Evolutionary conservation across 345 rosid genomes (phyloP).

Genomic region (Eucalyptus coolabah): DNA sequence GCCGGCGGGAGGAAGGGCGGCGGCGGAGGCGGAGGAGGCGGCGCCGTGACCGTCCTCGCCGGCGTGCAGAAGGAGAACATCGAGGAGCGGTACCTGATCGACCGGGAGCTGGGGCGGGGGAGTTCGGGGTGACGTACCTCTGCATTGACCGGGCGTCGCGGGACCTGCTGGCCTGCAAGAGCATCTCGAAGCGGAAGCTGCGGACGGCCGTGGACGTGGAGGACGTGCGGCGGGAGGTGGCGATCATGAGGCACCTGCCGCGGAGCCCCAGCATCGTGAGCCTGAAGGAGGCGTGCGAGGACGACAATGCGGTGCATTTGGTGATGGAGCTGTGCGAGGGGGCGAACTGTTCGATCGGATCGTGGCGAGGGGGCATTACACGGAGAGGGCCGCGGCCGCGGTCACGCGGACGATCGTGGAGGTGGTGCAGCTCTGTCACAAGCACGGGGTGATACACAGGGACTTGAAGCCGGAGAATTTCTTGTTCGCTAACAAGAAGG

Average conservation of each 20-base stretch:
- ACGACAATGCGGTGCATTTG: constrained; percentile 93
- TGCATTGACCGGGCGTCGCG: constrained; percentile 74
- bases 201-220: constrained; percentile 86
- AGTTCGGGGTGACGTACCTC: constrained; percentile 95
- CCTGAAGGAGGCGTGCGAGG: constrained; percentile 94
- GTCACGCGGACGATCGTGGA: constrained; percentile 89
- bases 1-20: constrained; percentile 20
- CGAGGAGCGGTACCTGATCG: constrained; percentile 79
- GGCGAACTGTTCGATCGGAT: constrained; percentile 99
- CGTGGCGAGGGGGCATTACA: constrained; percentile 96
- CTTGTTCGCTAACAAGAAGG: constrained; percentile 95
- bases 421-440: constrained; percentile 92
- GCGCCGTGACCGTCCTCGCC: constrained; percentile 60
- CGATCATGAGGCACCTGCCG: constrained; percentile 94
- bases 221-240: constrained; percentile 94
- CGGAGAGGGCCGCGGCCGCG: constrained; percentile 94
- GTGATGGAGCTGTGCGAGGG: constrained; percentile 99
- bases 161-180: constrained; percentile 89
- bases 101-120: constrained; percentile 97
- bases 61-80: constrained; percentile 84
- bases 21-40: constrained; percentile 32
- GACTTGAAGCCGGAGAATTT: constrained; percentile 99
- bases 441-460: constrained; percentile 95
- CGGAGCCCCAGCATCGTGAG: constrained; percentile 78
- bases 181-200: constrained; percentile 94